These are phyloP conservation scores for Fusarium temperatum DNA, from an alignment of 2,329 filamentous ascomycete genomes.

Conservation along the genomic window DNA sequence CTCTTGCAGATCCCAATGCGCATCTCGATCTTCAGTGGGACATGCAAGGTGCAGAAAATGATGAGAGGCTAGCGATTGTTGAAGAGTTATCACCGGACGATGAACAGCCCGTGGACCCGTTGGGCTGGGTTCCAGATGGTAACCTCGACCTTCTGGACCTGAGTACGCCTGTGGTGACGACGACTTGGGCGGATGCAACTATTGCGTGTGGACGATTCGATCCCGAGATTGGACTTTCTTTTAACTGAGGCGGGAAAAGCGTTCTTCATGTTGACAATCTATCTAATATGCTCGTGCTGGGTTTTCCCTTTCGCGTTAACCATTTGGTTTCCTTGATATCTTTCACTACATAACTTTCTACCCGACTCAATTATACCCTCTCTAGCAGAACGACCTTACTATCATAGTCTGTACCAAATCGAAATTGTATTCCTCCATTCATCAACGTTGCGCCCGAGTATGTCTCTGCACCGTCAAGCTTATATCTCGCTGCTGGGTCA, in stretches of 20 bases:
- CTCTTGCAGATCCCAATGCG: conserved; percentile 12
- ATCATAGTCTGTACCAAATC: conserved; percentile 62
- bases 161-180: conserved; percentile 7
- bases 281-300: no score
- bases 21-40: conserved; percentile 22
- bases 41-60: neutral
- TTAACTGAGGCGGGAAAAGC: neutral
- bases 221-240: neutral
- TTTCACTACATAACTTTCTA: neutral
- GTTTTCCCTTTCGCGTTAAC: neutral
- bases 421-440: conserved; percentile 67
- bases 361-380: conserved; percentile 39
- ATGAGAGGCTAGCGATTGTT: neutral
- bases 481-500: conserved; percentile 63
- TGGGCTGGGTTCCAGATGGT: conserved; percentile 2
- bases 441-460: conserved; percentile 69
- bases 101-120: neutral
- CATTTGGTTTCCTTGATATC: neutral
- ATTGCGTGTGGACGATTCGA: conserved; percentile 4
- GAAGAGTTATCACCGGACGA: conserved; percentile 15
- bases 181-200: conserved; percentile 2
- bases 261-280: neutral
- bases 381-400: conserved; percentile 66
- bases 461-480: conserved; percentile 59
- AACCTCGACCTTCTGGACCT: conserved; percentile 23